phyloP scores from a whole-genome alignment of 2,329 filamentous ascomycete species.

The Colletotrichum higginsianum region DNA sequence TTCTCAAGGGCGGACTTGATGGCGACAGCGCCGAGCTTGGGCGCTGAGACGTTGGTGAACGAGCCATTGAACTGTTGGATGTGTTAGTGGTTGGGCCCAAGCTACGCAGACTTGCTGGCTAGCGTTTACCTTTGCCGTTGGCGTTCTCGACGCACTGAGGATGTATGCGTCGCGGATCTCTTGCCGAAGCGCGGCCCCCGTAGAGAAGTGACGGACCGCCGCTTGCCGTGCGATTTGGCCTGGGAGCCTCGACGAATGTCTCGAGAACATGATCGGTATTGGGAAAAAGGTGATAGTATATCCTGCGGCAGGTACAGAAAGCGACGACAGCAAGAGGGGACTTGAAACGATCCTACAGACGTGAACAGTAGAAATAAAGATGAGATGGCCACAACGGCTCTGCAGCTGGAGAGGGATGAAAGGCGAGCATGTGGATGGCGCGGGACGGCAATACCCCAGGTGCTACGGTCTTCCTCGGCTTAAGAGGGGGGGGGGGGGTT shows the following conservation, averaged over 20 bases:
- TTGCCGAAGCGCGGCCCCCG: constrained; percentile 61
- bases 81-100: constrained; percentile 33
- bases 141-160: constrained; percentile 89
- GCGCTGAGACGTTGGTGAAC: constrained; percentile 85
- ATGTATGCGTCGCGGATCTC: constrained; percentile 96
- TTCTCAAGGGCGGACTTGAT: constrained; percentile 93
- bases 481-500: constrained; percentile 39
- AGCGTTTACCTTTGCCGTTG: constrained; percentile 82
- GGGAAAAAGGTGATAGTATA: constrained; percentile 6
- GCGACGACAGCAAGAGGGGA: constrained; percentile 4
- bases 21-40: constrained; percentile 89
- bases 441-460: constrained; percentile 33
- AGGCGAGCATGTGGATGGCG: constrained; percentile 39
- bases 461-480: constrained; percentile 41
- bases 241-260: constrained; percentile 53
- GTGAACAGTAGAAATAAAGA: constrained; percentile 19
- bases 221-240: constrained; percentile 57
- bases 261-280: constrained; percentile 49
- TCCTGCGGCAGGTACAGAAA: constrained; percentile 15
- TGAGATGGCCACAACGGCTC: constrained; percentile 28
- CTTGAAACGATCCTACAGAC: constrained; percentile 28
- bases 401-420: constrained; percentile 25
- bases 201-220: constrained; percentile 64
- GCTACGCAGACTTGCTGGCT: not conserved
- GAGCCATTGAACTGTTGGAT: constrained; percentile 88